Conservation (phyloP, 805 yeast genomes). For the Lachancea cidri region DNA sequence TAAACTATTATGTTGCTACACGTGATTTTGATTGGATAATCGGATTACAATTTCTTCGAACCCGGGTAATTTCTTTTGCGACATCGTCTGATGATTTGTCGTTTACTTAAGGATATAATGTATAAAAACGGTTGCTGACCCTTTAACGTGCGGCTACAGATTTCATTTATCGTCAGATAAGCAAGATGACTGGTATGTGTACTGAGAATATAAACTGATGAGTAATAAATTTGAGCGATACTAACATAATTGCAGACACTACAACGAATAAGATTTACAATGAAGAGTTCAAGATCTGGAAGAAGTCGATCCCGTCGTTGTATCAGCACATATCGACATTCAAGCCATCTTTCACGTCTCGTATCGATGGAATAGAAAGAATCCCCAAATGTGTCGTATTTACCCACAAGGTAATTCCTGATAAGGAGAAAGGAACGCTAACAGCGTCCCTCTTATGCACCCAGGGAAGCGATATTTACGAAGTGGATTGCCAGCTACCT, state of each 20-base stretch:
- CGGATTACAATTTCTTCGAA: neutral
- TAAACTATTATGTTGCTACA: neutral
- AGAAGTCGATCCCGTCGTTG: constrained; percentile 72
- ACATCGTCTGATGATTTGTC: neutral
- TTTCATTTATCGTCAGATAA: neutral
- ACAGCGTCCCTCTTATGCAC: constrained; percentile 27
- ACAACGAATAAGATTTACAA: constrained; percentile 47
- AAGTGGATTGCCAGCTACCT: constrained; percentile 28
- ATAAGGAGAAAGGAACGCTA: constrained; percentile 25
- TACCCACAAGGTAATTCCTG: constrained; percentile 27
- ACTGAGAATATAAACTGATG: neutral
- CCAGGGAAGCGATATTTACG: constrained; percentile 30
- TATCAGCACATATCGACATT: constrained; percentile 42
- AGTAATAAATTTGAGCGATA: neutral
- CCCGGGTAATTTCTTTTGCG: neutral
- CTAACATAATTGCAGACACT: constrained; percentile 8
- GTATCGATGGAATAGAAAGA: constrained; percentile 21
- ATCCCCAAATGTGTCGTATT: constrained; percentile 26
- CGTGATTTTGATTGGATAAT: neutral
- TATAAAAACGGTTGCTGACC: neutral
- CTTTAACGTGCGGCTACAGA: neutral
- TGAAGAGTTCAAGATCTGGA: constrained; percentile 80
- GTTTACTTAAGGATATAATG: neutral
- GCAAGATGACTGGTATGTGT: neutral
- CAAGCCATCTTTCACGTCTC: constrained; percentile 34